phyloP scores from a whole-genome alignment of 371 early-diverging fungal genomes.

The Apophysomyces ossiformis region DNA sequence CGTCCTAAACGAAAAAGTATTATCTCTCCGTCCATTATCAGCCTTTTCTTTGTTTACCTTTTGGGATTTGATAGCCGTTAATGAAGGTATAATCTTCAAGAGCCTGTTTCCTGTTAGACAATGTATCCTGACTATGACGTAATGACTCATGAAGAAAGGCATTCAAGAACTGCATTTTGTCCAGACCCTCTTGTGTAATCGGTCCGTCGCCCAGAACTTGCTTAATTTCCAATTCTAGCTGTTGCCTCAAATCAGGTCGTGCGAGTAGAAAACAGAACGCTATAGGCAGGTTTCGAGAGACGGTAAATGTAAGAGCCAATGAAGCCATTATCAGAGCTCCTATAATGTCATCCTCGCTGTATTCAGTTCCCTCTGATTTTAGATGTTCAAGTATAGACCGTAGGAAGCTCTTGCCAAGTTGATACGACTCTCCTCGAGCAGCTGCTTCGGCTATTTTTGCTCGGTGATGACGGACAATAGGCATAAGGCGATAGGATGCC shows the following conservation, averaged over 20 bases:
- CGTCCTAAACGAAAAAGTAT: no score
- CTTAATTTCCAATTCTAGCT: slow-evolving; percentile 33
- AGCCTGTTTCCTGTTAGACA: not conserved
- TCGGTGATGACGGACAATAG: slow-evolving; percentile 21
- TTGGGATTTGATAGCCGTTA: slow-evolving; percentile 48
- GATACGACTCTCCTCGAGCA: slow-evolving; percentile 5
- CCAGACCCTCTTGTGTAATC: slow-evolving; percentile 34
- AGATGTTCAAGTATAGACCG: slow-evolving; percentile 29
- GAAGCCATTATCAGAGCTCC: not conserved
- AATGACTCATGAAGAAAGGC: not conserved
- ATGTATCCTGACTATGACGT: no score
- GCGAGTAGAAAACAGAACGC: slow-evolving; percentile 36
- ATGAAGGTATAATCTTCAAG: slow-evolving; percentile 32
- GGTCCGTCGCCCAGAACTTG: slow-evolving; percentile 29
- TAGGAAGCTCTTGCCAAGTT: slow-evolving; percentile 25
- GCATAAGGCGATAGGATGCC: no score
- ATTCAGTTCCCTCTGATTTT: slow-evolving; percentile 23
- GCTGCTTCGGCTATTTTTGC: slow-evolving; percentile 12
- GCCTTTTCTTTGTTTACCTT: slow-evolving; percentile 15
- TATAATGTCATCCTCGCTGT: no score
- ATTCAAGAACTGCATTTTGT: slow-evolving; percentile 31
- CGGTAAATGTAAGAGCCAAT: slow-evolving; percentile 42
- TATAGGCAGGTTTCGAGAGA: slow-evolving; percentile 30
- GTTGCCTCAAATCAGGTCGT: slow-evolving; percentile 36
- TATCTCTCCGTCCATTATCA: no score